Evolutionary conservation across 805 yeast species (phyloP).

Genomic region (Starmerella roubikii): DNA sequence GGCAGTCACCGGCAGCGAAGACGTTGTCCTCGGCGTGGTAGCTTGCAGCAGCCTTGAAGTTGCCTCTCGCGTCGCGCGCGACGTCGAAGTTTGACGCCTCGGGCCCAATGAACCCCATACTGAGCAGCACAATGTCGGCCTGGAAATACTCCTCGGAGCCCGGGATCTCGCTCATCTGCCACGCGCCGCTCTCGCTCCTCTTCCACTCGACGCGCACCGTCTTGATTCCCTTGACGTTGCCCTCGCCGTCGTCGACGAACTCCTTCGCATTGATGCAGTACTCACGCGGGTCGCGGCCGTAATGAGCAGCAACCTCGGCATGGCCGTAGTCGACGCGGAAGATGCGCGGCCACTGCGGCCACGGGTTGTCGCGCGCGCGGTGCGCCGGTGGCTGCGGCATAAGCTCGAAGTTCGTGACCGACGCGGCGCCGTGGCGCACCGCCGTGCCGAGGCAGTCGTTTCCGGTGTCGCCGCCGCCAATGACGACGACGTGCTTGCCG

Average conservation of each 20-base stretch:
- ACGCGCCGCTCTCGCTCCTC: slow-evolving; percentile 85
- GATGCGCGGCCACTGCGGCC: slow-evolving; percentile 99
- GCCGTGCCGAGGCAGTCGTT: slow-evolving; percentile 97
- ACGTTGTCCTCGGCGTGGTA: slow-evolving; percentile 64
- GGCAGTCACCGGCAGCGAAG: slow-evolving; percentile 96
- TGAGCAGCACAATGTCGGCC: slow-evolving; percentile 83
- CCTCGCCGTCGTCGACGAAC: slow-evolving; percentile 87
- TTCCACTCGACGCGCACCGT: slow-evolving; percentile 98
- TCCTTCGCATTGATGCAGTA: slow-evolving; percentile 91
- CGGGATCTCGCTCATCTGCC: slow-evolving; percentile 98
- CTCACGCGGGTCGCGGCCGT: slow-evolving; percentile 95
- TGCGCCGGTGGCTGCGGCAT: slow-evolving; percentile 80
- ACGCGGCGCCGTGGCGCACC: slow-evolving; percentile 91
- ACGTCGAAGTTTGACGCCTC: slow-evolving; percentile 61
- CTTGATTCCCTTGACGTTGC: slow-evolving; percentile 88
- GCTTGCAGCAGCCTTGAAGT: slow-evolving; percentile 47
- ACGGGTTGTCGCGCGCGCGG: slow-evolving; percentile 89
- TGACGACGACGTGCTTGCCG: slow-evolving; percentile 87
- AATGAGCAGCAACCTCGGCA: slow-evolving; percentile 84
- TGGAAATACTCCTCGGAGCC: slow-evolving; percentile 88
- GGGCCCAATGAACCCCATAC: slow-evolving; percentile 98
- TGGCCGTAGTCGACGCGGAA: slow-evolving; percentile 98
- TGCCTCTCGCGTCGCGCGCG: slow-evolving; percentile 71
- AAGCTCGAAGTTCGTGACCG: slow-evolving; percentile 86
- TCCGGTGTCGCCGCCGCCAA: slow-evolving; percentile 99